Evolutionary conservation across 116 monocot genomes (phyloP).

Genomic region (Dioscorea cayenensis): DNA sequence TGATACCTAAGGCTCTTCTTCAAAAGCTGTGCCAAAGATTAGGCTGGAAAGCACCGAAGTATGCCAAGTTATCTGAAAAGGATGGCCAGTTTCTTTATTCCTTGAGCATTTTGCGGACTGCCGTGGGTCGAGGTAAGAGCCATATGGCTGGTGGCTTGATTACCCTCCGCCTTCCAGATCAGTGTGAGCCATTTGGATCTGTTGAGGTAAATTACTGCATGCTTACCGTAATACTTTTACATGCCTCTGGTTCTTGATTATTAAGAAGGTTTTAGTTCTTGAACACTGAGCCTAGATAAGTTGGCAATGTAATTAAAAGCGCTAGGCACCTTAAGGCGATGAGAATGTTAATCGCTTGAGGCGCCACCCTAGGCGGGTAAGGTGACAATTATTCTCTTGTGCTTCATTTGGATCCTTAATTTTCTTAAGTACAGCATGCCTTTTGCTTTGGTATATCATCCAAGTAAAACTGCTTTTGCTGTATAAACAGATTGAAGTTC

Average conservation of each 20-base stretch:
- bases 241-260: background rate
- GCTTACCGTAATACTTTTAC: background rate
- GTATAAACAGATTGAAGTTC: too few species aligned
- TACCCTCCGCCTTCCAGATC: slow-evolving; percentile 60
- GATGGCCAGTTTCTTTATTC: slow-evolving; percentile 62
- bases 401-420: too few species aligned
- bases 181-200: slow-evolving; percentile 36
- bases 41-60: slow-evolving; percentile 93
- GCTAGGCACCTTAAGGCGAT: too few species aligned
- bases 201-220: slow-evolving; percentile 48
- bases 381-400: too few species aligned
- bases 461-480: too few species aligned
- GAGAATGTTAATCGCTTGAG: too few species aligned
- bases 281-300: background rate
- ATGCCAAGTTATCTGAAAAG: slow-evolving; percentile 61
- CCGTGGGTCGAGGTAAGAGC: slow-evolving; percentile 83
- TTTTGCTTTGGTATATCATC: too few species aligned
- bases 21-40: slow-evolving; percentile 90
- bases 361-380: too few species aligned
- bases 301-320: too few species aligned
- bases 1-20: slow-evolving; percentile 73
- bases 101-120: slow-evolving; percentile 67
- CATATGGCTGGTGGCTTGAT: slow-evolving; percentile 86
- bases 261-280: background rate
- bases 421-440: too few species aligned